A percentile compares a stretch with the other conserved stretches of the same genome.
These are phyloP conservation scores for Fagopyrum tataricum DNA, from an alignment of 148 eudicot genomes.

Conservation along the genomic window DNA sequence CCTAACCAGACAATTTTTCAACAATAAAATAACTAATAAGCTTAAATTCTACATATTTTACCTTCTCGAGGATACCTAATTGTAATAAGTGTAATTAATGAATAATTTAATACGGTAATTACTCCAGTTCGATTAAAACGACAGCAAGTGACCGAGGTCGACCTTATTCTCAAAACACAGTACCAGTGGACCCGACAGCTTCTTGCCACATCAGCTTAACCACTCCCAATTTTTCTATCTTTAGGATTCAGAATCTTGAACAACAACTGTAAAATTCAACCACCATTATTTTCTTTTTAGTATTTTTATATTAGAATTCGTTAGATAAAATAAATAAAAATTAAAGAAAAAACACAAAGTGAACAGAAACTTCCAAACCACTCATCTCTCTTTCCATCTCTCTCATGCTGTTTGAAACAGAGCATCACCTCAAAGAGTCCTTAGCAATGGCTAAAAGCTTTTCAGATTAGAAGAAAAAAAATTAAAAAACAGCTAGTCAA, in stretches of 20 bases:
- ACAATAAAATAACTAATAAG: no score
- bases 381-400: constrained; percentile 6
- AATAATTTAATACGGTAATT: no score
- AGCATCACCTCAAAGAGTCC: neutral
- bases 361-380: constrained; percentile 5
- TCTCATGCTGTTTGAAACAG: constrained; percentile 1
- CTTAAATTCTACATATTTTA: no score
- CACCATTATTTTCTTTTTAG: neutral
- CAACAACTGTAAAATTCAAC: constrained; percentile 4
- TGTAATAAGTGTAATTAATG: no score
- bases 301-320: neutral
- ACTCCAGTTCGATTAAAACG: neutral
- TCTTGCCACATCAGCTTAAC: constrained; percentile 8
- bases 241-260: neutral
- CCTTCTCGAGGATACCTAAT: no score
- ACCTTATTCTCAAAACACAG: neutral
- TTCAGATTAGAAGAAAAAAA: neutral
- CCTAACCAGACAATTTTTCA: no score
- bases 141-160: neutral
- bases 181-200: neutral
- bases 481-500: neutral
- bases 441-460: neutral
- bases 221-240: neutral
- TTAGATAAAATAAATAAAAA: constrained; percentile 3
- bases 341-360: neutral